Base-by-base conservation (phyloP, 1,139 yeast species). In the Magnusiomyces tetraspermus region DNA sequence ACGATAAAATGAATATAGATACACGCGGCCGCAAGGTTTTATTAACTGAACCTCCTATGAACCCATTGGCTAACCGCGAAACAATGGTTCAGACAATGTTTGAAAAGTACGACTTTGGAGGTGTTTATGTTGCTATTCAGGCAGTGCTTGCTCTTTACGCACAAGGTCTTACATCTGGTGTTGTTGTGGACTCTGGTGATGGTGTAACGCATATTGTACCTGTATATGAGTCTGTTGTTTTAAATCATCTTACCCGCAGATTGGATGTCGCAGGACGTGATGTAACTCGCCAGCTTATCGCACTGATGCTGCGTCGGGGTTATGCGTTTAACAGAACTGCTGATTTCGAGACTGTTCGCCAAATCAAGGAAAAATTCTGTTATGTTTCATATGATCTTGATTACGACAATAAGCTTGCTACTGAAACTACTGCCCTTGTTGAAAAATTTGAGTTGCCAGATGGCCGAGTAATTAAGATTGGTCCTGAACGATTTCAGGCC, bases 161-260 rank as follows among this genome's bases (percentile, higher is more conserved):
- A 1, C 98, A 94, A 72, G 97, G 97, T 55, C 77, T 92, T 62
- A 84, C 95, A 41, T 86, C 96, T 0, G 98, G 98, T 61, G 98
- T 92, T n/a, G 98, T 92, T 53, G 97, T 92, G 31, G 98, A 92
- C 70, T 88, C 97, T 2, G 90, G 92, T 64, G 92, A 83, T 64
- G 92, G 92, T 73, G 99, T 92, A 48, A 92, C 98, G 8, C 98
- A 92, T 67, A 85, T 92, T 71, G 97, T 92, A 30, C 98, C 98
- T 19, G 98, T 92, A 46, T 94, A 92, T 69, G 98, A 92, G 70
- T 85, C 95, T 2, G 96, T 88, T 49, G 98, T 92, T 30, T 78
- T 92, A 67, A 92, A 88, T 69, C 97, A 94, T 69, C 77, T 89
- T 64, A 92, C 97, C 10, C 81, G 83, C 65, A 82, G 98, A 68